Percentiles rank a stretch among this genome's conserved stretches.
These are phyloP conservation scores for Thymus mandschuricus DNA, from an alignment of 257 asterid species.

Conservation along the genomic window DNA sequence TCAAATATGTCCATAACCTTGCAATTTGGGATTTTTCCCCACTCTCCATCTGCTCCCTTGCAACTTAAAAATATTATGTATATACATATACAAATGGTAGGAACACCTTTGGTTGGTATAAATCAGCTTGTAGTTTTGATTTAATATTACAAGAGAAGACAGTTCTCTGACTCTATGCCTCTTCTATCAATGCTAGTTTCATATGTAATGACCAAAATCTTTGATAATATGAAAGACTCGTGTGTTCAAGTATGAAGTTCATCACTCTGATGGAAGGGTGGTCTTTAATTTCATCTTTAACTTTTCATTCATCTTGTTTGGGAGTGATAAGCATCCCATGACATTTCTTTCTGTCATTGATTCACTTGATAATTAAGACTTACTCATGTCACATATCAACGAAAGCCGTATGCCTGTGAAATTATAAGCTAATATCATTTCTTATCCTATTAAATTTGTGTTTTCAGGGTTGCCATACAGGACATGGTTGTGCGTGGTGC, in stretches of 20 bases:
- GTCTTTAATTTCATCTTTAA: neutral
- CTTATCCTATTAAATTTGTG: slow-evolving; percentile 7
- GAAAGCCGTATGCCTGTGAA: neutral
- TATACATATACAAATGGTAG: neutral
- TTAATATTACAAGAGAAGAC: neutral
- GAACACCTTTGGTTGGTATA: neutral
- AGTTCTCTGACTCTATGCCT: neutral
- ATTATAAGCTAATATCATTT: slow-evolving; percentile 18
- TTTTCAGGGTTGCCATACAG: slow-evolving; percentile 77
- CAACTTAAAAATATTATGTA: neutral
- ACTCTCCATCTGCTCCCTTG: neutral
- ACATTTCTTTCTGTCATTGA: neutral
- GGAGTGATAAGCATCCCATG: neutral
- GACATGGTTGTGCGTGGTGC: slow-evolving; percentile 99
- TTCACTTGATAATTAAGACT: neutral
- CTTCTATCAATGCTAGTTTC: neutral
- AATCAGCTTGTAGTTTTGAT: neutral
- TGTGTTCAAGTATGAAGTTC: neutral
- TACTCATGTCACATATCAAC: neutral
- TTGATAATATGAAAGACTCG: neutral
- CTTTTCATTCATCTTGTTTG: slow-evolving; percentile 14
- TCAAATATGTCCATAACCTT: too few species aligned
- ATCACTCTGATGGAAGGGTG: neutral
- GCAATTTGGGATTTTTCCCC: too few species aligned
- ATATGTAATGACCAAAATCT: neutral